Evolutionary conservation across 2,329 filamentous ascomycete species (phyloP).

Genomic region (Aureobasidium uvarum): DNA sequence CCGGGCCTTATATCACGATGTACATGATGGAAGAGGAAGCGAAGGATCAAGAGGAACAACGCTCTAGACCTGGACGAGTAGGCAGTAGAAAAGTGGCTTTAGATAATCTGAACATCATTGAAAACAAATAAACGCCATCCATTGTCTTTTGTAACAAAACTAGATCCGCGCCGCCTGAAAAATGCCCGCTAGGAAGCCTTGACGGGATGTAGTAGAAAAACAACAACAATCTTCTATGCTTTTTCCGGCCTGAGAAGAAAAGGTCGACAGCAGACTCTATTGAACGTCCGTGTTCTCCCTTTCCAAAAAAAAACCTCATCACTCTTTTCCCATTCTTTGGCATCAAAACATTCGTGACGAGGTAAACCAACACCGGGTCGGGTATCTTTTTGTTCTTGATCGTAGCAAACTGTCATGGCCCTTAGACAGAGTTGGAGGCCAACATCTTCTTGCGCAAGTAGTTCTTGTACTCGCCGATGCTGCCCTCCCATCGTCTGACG

Average conservation of each 20-base stretch:
- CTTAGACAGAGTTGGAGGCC: conserved; percentile 68
- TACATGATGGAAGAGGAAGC: conserved; percentile 5
- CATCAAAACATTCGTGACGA: conserved; percentile 23
- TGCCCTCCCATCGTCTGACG: conserved; percentile 82
- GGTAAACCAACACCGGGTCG: conserved; percentile 24
- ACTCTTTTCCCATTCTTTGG: conserved; percentile 1
- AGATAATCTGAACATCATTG: neutral
- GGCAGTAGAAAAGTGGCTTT: neutral
- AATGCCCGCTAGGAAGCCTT: conserved; percentile 13
- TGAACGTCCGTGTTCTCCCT: neutral
- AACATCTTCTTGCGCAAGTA: conserved; percentile 99
- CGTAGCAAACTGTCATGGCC: conserved; percentile 14
- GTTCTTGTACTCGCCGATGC: conserved; percentile 95
- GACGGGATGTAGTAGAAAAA: conserved; percentile 3
- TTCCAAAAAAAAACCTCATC: neutral
- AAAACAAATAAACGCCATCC: conserved; percentile 18
- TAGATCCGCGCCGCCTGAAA: conserved; percentile 21
- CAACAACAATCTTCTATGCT: conserved; percentile 15
- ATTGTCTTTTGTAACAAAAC: conserved; percentile 22
- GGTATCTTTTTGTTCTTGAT: conserved; percentile 23
- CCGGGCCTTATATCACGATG: neutral
- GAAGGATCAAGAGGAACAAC: neutral
- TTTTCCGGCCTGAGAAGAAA: conserved; percentile 4
- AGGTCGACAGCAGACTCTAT: conserved; percentile 11
- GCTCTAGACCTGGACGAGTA: neutral